Conservation (phyloP, 2,329 filamentous ascomycete species). For the Rutstroemia sp. region DNA sequence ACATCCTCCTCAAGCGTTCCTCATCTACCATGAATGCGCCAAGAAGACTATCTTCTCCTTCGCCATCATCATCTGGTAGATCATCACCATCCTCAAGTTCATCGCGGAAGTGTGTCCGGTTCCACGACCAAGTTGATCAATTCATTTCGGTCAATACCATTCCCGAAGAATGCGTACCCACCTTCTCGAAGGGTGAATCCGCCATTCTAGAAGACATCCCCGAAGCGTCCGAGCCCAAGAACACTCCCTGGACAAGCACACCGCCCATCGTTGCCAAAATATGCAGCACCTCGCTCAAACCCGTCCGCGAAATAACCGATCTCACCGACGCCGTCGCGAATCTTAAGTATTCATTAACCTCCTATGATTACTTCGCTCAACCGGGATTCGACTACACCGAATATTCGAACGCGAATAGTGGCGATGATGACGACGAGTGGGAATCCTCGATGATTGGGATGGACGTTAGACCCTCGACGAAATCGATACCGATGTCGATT, state of each 20-base stretch:
- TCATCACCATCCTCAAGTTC: slow-evolving; percentile 1
- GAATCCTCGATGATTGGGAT: slow-evolving; percentile 7
- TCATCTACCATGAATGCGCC: slow-evolving; percentile 50
- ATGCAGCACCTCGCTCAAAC: background rate
- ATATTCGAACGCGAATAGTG: background rate
- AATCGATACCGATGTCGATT: background rate
- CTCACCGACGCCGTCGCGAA: background rate
- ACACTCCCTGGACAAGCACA: background rate
- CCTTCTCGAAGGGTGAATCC: background rate
- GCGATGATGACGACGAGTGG: slow-evolving; percentile 8
- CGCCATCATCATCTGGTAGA: slow-evolving; percentile 2
- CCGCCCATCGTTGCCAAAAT: slow-evolving; percentile 5
- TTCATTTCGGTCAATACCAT: slow-evolving; percentile 1
- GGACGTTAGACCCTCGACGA: background rate
- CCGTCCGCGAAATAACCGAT: background rate
- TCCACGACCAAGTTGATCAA: slow-evolving; percentile 9
- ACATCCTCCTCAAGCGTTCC: slow-evolving; percentile 86
- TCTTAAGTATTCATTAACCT: slow-evolving; percentile 2
- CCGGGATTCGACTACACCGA: slow-evolving; percentile 4
- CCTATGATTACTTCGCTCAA: slow-evolving; percentile 2
- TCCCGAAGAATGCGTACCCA: background rate
- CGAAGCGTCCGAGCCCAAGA: background rate
- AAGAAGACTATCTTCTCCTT: background rate
- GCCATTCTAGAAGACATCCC: background rate
- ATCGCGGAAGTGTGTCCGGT: slow-evolving; percentile 8